These are phyloP conservation scores for Talaromyces adpressus DNA, from an alignment of 495 filamentous ascomycete genomes.

Conservation along the genomic window DNA sequence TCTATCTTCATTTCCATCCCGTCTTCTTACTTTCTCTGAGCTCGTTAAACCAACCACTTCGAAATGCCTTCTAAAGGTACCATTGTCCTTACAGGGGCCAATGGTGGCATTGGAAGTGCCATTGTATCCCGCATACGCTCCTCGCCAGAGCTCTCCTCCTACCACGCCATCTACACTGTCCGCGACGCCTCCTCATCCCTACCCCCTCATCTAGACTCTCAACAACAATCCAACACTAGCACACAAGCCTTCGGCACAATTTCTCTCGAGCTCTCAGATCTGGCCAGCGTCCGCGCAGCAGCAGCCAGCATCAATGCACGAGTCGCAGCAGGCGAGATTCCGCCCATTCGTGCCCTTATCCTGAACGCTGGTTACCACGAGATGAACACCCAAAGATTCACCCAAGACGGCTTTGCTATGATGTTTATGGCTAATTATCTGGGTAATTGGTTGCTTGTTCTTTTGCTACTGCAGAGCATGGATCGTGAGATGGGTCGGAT, in stretches of 20 bases:
- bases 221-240: slow-evolving; percentile 1
- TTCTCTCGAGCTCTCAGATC: slow-evolving; percentile 28
- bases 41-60: neutral
- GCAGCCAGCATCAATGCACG: slow-evolving; percentile 17
- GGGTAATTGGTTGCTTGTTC: slow-evolving; percentile 33
- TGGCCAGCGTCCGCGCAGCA: slow-evolving; percentile 28
- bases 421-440: slow-evolving; percentile 41
- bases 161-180: slow-evolving; percentile 33
- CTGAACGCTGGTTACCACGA: slow-evolving; percentile 37
- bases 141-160: slow-evolving; percentile 18
- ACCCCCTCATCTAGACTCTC: neutral
- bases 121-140: slow-evolving; percentile 25
- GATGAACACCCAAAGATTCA: slow-evolving; percentile 21
- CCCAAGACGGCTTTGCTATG: slow-evolving; percentile 36
- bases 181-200: slow-evolving; percentile 21
- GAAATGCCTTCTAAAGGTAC: slow-evolving; percentile 16
- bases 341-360: slow-evolving; percentile 35
- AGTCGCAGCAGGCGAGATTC: slow-evolving; percentile 28
- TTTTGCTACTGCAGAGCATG: slow-evolving; percentile 37
- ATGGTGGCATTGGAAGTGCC: slow-evolving; percentile 30
- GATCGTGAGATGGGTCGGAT: slow-evolving; percentile 34
- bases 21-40: neutral
- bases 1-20: neutral
- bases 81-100: slow-evolving; percentile 41
- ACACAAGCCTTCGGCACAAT: slow-evolving; percentile 27